phyloP scores from a whole-genome alignment of 169 alveolate genomes.

The Besnoitia besnoiti region DNA sequence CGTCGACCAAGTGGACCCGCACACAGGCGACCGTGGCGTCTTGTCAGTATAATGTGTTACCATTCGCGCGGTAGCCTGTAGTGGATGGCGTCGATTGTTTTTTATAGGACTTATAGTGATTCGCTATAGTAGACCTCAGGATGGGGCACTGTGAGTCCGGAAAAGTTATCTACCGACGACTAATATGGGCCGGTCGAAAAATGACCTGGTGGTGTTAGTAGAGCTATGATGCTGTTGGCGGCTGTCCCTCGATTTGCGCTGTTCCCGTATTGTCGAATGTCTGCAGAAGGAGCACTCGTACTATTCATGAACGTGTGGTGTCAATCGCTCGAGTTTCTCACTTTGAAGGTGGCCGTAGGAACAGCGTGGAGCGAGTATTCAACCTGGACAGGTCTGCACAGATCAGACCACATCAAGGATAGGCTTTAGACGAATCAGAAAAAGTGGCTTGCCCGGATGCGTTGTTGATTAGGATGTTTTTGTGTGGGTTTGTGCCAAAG shows the following conservation, averaged over 20 bases:
- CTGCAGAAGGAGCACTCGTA: background rate
- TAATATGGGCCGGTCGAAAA: too few species aligned
- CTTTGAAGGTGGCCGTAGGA: background rate
- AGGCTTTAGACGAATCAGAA: background rate
- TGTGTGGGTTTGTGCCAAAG: conserved; percentile 46
- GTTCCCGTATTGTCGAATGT: conserved; percentile 59
- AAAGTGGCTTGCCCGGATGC: conserved; percentile 36
- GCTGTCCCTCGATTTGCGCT: conserved; percentile 21
- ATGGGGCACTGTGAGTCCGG: too few species aligned
- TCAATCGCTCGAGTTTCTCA: background rate
- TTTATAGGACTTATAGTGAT: too few species aligned
- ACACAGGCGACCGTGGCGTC: too few species aligned
- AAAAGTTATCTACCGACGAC: too few species aligned
- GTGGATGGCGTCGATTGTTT: too few species aligned
- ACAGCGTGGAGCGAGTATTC: conserved; percentile 1
- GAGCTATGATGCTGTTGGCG: background rate
- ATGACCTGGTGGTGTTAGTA: too few species aligned
- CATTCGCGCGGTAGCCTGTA: too few species aligned
- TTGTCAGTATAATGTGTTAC: too few species aligned
- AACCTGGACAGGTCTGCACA: conserved; percentile 38
- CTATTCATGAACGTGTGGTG: background rate
- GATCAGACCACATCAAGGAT: background rate
- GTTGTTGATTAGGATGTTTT: conserved; percentile 52
- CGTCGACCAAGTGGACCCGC: background rate
- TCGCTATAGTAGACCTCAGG: too few species aligned